A percentile compares a stretch with the other conserved stretches of the same genome.
These are phyloP conservation scores for Colletotrichum sp. DNA, from an alignment of 2,329 filamentous ascomycete species.

Conservation along the genomic window DNA sequence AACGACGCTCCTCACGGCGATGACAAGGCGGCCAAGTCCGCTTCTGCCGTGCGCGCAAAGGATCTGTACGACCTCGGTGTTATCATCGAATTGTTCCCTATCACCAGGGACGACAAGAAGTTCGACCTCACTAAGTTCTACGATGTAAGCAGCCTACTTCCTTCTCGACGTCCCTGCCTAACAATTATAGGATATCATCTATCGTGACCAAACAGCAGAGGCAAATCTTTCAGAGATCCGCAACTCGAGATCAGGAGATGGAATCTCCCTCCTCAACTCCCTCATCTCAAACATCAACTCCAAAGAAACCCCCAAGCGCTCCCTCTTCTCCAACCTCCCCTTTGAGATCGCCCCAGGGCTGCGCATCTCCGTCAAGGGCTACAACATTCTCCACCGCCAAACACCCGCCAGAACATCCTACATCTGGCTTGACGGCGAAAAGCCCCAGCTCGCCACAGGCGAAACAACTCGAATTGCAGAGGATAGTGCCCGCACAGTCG, in stretches of 20 bases:
- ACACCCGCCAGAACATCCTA: conserved; percentile 82
- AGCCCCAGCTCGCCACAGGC: conserved; percentile 77
- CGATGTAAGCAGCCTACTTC: conserved; percentile 63
- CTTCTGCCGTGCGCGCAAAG: conserved; percentile 86
- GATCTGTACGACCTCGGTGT: conserved; percentile 95
- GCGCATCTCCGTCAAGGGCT: conserved; percentile 90
- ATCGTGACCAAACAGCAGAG: conserved; percentile 76
- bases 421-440: conserved; percentile 87
- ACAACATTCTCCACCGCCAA: conserved; percentile 86
- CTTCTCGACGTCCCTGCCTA: not conserved
- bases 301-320: conserved; percentile 83
- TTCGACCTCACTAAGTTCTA: conserved; percentile 92
- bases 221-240: conserved; percentile 61
- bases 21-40: conserved; percentile 74
- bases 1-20: conserved; percentile 83
- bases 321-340: conserved; percentile 85
- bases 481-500: conserved; percentile 77
- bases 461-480: conserved; percentile 78
- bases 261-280: conserved; percentile 78
- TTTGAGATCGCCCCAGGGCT: conserved; percentile 87
- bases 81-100: conserved; percentile 90
- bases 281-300: conserved; percentile 90
- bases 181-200: conserved; percentile 78
- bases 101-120: conserved; percentile 70
- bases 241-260: conserved; percentile 72